These are phyloP conservation scores for Xanthoparmelia taractica DNA, from an alignment of 495 filamentous ascomycete species.

Conservation along the genomic window DNA sequence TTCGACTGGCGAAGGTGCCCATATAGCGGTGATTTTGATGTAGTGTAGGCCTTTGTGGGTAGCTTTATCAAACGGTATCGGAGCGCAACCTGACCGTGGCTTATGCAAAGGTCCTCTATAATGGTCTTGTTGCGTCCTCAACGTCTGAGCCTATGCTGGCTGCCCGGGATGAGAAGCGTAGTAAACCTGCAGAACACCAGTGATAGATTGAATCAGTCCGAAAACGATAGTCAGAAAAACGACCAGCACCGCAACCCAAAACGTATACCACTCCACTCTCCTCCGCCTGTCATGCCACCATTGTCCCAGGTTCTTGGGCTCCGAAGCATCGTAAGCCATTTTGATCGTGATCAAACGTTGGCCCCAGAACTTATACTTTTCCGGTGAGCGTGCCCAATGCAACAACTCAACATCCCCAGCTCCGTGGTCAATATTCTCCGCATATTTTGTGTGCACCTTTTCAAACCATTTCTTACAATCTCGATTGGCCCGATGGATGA, in stretches of 20 bases:
- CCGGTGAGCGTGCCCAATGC: conserved; percentile 32
- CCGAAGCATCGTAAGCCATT: conserved; percentile 41
- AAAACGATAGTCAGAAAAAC: conserved; percentile 42
- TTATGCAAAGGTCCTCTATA: background rate
- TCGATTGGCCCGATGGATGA: conserved; percentile 34
- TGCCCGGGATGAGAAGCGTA: conserved; percentile 4
- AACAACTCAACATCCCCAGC: conserved; percentile 22
- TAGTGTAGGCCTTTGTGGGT: background rate
- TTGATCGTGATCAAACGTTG: conserved; percentile 46
- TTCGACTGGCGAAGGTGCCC: background rate
- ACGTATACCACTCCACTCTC: conserved; percentile 45
- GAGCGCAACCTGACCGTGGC: background rate
- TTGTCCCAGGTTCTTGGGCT: conserved; percentile 37
- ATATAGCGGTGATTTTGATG: no score
- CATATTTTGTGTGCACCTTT: conserved; percentile 5
- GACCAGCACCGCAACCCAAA: conserved; percentile 44
- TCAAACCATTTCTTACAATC: conserved; percentile 28
- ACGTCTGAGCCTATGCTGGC: background rate
- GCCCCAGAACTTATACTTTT: conserved; percentile 41
- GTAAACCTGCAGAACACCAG: conserved; percentile 12
- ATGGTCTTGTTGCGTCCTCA: background rate
- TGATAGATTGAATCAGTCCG: conserved; percentile 38
- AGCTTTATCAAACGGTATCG: background rate
- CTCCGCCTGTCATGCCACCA: conserved; percentile 48
- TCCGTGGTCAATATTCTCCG: conserved; percentile 25